Base-by-base conservation (phyloP, 2,329 filamentous ascomycete genomes). In the Thelonectria discophora region DNA sequence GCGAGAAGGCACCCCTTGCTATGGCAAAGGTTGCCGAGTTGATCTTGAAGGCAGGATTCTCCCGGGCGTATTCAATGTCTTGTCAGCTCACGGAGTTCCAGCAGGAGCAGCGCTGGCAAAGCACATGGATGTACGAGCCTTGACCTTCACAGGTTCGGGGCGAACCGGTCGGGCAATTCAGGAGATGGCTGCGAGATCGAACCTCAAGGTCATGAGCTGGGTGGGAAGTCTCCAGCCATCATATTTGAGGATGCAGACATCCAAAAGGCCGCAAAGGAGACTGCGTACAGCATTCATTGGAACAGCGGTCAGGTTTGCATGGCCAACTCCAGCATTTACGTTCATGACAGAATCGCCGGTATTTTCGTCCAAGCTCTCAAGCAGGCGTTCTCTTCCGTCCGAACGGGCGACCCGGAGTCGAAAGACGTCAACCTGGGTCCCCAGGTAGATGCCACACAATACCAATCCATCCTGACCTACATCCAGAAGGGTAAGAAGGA, bases 71-170 rank as follows among this genome's bases (percentile, higher is more conserved):
- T 79, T 93, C 69, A 93, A 93, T 73, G 82, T 93, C 57, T 70
- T 93, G 24, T 90, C 90, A 50, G 91, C 90, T 1, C 84, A 89
- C 65, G 90, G 91, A 3, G 80, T 82, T 15, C 86, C 86, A 43
- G 86, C 89, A 0, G 91, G 91, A 15, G 83, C 86, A 4, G 86
- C 88, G 1, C 81, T 94, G 6, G 86, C 88, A 1, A 79, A 83
- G 34, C 91, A 94, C 75, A 81, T 87, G 61, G 84, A 86, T 49
- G 85, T 94, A 30, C 86, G 90, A 67, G 92, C 90, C 71, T 81
- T 94, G 51, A 88, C 88, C 1, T 95, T 95, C 68, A 94, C 92
- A 0, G 92, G 92, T 27, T 90, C 87, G 9, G 90, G 88, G 2
- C 81, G 81, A 2, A 92, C 90, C 0, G 92, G 89, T 1, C 85